Conservation (phyloP, 345 rosid species). For the Eucalyptus rudis region DNA sequence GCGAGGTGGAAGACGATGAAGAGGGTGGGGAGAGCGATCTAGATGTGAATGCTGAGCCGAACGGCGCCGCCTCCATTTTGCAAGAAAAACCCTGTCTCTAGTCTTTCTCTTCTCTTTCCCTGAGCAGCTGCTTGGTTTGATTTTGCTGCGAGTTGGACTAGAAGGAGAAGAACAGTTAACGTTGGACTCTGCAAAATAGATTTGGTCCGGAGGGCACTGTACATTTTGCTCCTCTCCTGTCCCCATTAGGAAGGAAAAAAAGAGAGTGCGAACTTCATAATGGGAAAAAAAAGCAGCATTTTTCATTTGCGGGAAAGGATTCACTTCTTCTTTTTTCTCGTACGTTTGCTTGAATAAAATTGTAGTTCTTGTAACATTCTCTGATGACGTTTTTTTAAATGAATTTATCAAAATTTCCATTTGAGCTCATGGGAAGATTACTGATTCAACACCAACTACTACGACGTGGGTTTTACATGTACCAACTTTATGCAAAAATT, state of each 20-base stretch:
- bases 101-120: not conserved
- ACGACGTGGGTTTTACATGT: accelerated
- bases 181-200: not conserved
- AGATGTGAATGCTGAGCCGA: not conserved
- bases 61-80: conserved; percentile 13
- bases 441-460: accelerated
- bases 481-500: not conserved
- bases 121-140: not conserved
- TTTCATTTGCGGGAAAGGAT: not conserved
- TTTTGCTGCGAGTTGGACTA: not conserved
- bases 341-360: not conserved
- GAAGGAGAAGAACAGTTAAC: not conserved
- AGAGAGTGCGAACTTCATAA: accelerated
- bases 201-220: not conserved
- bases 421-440: not conserved
- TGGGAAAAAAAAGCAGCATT: not conserved
- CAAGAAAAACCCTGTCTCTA: not conserved
- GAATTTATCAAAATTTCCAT: not conserved
- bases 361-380: not conserved
- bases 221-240: not conserved
- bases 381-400: not conserved
- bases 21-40: not conserved
- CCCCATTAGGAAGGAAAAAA: not conserved
- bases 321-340: not conserved
- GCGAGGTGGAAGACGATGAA: not conserved